These are phyloP conservation scores for Danielozyma ontarioensis DNA, from an alignment of 805 yeast species.

Conservation along the genomic window DNA sequence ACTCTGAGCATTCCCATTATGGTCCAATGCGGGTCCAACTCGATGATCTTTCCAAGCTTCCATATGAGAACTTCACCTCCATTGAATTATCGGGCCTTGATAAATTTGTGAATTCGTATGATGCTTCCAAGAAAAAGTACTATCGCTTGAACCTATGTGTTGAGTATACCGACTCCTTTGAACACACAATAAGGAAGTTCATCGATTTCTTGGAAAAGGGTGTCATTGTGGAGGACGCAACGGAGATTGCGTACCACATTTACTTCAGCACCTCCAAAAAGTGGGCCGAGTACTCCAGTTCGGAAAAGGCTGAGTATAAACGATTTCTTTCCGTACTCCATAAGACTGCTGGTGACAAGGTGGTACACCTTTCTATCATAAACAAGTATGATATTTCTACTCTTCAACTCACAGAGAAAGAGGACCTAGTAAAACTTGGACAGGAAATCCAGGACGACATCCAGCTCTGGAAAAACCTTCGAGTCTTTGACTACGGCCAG, in stretches of 20 bases:
- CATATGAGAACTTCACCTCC: constrained; percentile 13
- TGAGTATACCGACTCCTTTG: constrained; percentile 28
- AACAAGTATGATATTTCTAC: constrained; percentile 31
- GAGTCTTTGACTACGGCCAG: constrained; percentile 32
- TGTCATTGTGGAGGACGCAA: constrained; percentile 8
- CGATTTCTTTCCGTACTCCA: constrained; percentile 18
- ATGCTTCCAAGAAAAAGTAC: constrained; percentile 9
- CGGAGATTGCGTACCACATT: constrained; percentile 29
- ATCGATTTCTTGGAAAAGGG: constrained; percentile 16
- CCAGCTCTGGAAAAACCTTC: constrained; percentile 27
- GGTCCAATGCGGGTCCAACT: constrained; percentile 21
- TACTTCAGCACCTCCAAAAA: constrained; percentile 25
- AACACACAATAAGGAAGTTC: constrained; percentile 14
- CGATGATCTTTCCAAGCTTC: constrained; percentile 14
- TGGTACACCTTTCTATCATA: constrained; percentile 34
- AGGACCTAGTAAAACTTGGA: constrained; percentile 27
- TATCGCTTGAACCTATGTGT: constrained; percentile 23
- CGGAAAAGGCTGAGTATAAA: constrained; percentile 20
- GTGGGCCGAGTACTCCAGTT: constrained; percentile 25
- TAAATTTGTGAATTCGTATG: constrained; percentile 7
- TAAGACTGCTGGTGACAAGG: constrained; percentile 20
- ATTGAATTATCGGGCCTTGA: constrained; percentile 14
- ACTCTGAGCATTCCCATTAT: too few relatives aligned
- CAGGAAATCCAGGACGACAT: constrained; percentile 35
- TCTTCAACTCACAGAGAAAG: constrained; percentile 28